phyloP scores from a whole-genome alignment of 1,284 basidiomycete genomes.

The Sporisorium exsertum region DNA sequence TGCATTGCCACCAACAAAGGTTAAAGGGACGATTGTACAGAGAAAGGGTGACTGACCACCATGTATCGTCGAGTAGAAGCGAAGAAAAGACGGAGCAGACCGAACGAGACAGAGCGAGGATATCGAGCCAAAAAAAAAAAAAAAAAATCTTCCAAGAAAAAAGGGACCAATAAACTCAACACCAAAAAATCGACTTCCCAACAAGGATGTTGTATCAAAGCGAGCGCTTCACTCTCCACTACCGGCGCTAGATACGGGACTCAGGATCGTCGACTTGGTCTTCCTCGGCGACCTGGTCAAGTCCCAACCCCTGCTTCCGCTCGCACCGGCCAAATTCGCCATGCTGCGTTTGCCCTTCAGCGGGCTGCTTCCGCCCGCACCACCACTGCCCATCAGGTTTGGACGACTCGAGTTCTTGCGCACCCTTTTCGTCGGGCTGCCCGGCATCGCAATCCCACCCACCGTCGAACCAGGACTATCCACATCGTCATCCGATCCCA shows the following conservation, averaged over 20 bases:
- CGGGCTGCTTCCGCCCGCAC: constrained; percentile 11
- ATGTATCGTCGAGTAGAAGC: background rate
- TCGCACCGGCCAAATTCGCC: constrained; percentile 28
- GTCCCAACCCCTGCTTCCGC: constrained; percentile 17
- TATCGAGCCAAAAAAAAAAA: background rate
- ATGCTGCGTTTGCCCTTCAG: constrained; percentile 37
- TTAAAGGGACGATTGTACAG: background rate
- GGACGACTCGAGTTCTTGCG: constrained; percentile 40
- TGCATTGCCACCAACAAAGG: background rate
- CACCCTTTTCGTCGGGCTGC: constrained; percentile 37
- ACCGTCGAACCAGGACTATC: constrained; percentile 14
- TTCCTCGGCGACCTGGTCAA: constrained; percentile 28
- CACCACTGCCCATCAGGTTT: constrained; percentile 2
- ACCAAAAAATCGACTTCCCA: background rate
- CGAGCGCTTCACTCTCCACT: constrained; percentile 18
- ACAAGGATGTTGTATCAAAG: background rate
- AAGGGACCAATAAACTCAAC: constrained; percentile 3
- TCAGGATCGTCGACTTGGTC: constrained; percentile 41
- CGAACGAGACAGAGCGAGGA: background rate
- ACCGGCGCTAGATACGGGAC: constrained; percentile 39
- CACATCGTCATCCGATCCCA: constrained; percentile 30
- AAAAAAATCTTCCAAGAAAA: background rate
- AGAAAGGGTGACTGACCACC: background rate
- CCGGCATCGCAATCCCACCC: constrained; percentile 2
- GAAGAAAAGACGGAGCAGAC: background rate